Percentiles rank a stretch among this genome's conserved stretches.
Conservation (phyloP, 345 rosid genomes). For the Citrus hindsii region DNA sequence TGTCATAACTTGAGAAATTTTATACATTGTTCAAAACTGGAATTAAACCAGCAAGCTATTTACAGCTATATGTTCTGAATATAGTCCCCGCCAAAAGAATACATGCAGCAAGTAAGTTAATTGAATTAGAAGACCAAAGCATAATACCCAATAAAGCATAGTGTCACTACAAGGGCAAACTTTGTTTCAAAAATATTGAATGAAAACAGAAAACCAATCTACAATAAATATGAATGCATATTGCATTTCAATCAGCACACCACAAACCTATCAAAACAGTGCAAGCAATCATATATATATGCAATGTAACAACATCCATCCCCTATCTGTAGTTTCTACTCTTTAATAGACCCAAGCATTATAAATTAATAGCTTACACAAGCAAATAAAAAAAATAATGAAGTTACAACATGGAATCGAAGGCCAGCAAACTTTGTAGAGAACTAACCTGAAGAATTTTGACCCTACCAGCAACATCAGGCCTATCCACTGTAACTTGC, state of each 20-base stretch:
- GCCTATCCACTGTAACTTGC: conserved; percentile 87
- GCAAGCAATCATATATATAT: neutral
- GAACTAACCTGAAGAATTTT: conserved; percentile 78
- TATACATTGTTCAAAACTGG: neutral
- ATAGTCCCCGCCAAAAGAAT: neutral
- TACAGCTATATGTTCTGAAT: neutral
- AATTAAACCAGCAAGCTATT: neutral
- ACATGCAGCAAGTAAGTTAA: neutral
- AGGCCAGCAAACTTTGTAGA: neutral
- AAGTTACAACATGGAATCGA: neutral
- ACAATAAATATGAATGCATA: neutral
- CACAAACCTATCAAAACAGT: neutral
- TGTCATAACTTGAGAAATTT: neutral
- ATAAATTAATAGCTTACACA: neutral
- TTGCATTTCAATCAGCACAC: neutral
- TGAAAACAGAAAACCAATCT: neutral
- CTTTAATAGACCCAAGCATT: neutral
- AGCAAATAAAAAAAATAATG: neutral
- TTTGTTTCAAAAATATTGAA: neutral
- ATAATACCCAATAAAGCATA: neutral
- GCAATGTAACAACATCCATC: neutral
- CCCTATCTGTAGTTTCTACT: neutral
- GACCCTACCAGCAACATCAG: conserved; percentile 93
- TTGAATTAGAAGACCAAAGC: neutral
- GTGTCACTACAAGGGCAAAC: neutral